Conservation (phyloP, 2,329 filamentous ascomycete species). For the Chaetomium sp. region DNA sequence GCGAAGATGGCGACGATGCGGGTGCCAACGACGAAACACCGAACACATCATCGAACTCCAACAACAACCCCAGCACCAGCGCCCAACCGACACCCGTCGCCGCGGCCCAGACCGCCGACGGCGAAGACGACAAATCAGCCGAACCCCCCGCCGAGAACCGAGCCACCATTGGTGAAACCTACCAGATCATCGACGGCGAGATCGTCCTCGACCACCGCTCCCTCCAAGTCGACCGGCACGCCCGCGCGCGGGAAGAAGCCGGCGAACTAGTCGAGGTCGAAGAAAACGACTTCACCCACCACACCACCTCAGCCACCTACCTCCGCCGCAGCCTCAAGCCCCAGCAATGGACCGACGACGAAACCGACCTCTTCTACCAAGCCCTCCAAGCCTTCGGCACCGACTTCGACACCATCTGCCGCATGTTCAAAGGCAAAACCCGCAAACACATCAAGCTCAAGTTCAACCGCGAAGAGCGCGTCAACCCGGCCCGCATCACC, state of each 20-base stretch:
- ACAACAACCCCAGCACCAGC: background rate
- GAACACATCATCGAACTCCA: conserved; percentile 3
- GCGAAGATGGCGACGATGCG: conserved; percentile 18
- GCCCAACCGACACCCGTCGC: background rate
- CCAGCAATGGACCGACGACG: conserved; percentile 63
- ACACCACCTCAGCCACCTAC: conserved; percentile 64
- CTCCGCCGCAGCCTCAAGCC: conserved; percentile 56
- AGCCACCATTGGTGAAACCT: conserved; percentile 34
- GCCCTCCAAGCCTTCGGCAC: conserved; percentile 72
- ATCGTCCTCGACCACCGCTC: conserved; percentile 66
- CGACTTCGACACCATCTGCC: conserved; percentile 73
- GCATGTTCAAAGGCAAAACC: conserved; percentile 66
- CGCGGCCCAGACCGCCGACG: background rate
- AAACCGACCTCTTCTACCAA: conserved; percentile 70
- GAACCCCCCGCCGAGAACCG: conserved; percentile 1
- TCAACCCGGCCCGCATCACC: conserved; percentile 57
- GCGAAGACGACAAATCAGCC: conserved; percentile 15
- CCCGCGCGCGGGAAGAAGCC: conserved; percentile 47
- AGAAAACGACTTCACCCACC: conserved; percentile 70
- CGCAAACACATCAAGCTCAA: conserved; percentile 74
- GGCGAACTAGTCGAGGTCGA: conserved; percentile 58
- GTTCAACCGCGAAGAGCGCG: conserved; percentile 71
- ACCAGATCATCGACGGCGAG: conserved; percentile 63
- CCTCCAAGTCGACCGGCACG: conserved; percentile 62
- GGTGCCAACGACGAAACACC: conserved; percentile 10